Evolutionary conservation across 192 early-diverging fungal species (phyloP).

Genomic region (Neocallimastix lanati): DNA sequence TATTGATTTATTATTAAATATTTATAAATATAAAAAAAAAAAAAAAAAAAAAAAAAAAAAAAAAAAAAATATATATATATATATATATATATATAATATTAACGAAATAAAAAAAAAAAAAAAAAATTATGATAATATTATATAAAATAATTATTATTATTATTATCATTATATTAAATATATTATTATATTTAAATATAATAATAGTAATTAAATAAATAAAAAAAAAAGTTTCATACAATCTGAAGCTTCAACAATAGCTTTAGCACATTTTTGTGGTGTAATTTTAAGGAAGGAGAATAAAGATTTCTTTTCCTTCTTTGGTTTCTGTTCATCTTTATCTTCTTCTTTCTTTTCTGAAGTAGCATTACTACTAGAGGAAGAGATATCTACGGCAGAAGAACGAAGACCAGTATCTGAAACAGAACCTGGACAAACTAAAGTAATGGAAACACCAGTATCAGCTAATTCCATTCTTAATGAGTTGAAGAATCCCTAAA

Average conservation of each 20-base stretch:
- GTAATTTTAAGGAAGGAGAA: neutral
- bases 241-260: neutral
- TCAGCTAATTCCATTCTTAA: neutral
- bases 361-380: neutral
- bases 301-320: neutral
- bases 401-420: neutral
- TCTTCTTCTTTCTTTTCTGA: too few species aligned
- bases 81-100: too few species aligned
- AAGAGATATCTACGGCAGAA: neutral
- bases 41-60: too few species aligned
- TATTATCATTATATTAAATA: too few species aligned
- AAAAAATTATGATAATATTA: too few species aligned
- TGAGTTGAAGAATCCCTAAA: neutral
- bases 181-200: too few species aligned
- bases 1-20: too few species aligned
- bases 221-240: neutral
- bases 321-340: neutral
- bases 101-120: too few species aligned
- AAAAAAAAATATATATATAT: too few species aligned
- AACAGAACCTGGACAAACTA: neutral
- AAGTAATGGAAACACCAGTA: neutral
- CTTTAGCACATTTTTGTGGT: neutral
- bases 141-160: too few species aligned
- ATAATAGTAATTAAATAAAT: too few species aligned
- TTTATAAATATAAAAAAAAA: too few species aligned